These are phyloP conservation scores for Boechera divaricarpa DNA, from an alignment of 345 rosid genomes.

Conservation along the genomic window DNA sequence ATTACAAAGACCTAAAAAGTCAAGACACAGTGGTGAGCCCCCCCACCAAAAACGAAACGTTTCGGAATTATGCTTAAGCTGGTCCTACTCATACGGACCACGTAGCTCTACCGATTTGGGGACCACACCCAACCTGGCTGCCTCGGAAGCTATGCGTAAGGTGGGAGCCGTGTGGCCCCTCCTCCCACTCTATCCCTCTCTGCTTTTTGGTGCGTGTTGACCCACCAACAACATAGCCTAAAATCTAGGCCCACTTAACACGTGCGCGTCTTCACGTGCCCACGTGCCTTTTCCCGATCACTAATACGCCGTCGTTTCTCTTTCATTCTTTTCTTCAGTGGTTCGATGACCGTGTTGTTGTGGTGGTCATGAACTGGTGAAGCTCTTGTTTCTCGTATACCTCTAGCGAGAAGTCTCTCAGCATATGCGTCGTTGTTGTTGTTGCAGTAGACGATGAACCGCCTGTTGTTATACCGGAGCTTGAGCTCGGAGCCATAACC, in stretches of 20 bases:
- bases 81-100: constrained; percentile 52
- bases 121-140: constrained; percentile 59
- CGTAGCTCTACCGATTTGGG: constrained; percentile 47
- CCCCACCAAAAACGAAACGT: constrained; percentile 37
- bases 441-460: constrained; percentile 25
- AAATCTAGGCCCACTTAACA: constrained; percentile 58
- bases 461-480: constrained; percentile 43
- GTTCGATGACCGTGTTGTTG: constrained; percentile 52
- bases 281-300: constrained; percentile 55
- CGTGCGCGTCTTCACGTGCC: constrained; percentile 65
- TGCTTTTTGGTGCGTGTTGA: constrained; percentile 50
- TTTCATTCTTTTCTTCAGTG: constrained; percentile 34
- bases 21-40: constrained; percentile 34
- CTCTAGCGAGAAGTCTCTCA: constrained; percentile 78
- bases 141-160: constrained; percentile 56
- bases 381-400: constrained; percentile 75
- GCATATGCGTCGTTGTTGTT: constrained; percentile 52
- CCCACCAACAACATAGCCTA: constrained; percentile 51
- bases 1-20: constrained; percentile 25
- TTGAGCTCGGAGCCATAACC: constrained; percentile 62
- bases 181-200: constrained; percentile 22
- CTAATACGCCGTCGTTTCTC: constrained; percentile 10
- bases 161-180: constrained; percentile 43
- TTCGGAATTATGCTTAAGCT: constrained; percentile 17
- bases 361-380: constrained; percentile 58